Conservation (phyloP, 371 early-diverging fungal species). For the Mortierella polycephala region DNA sequence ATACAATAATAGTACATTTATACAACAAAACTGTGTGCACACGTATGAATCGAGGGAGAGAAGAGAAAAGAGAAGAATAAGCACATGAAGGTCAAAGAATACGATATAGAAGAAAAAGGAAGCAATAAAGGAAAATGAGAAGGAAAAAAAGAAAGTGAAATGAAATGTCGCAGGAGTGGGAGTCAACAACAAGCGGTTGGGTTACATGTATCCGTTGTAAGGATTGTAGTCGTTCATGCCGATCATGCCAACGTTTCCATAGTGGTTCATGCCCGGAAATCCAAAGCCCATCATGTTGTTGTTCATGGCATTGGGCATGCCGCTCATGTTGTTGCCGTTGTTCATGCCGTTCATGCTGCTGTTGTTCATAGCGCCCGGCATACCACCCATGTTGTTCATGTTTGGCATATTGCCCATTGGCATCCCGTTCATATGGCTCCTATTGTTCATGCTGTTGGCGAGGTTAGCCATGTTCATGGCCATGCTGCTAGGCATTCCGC, state of each 20-base stretch:
- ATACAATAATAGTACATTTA: slow-evolving; percentile 33
- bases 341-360: slow-evolving; percentile 25
- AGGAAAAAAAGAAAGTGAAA: not conserved
- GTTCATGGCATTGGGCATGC: slow-evolving; percentile 2
- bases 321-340: slow-evolving; percentile 20
- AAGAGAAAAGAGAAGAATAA: not conserved
- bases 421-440: slow-evolving; percentile 31
- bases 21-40: slow-evolving; percentile 40
- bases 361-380: slow-evolving; percentile 14
- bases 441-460: slow-evolving; percentile 29
- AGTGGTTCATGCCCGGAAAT: slow-evolving; percentile 46
- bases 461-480: slow-evolving; percentile 26
- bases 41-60: slow-evolving; percentile 8
- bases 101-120: slow-evolving; percentile 4
- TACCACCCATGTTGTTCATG: slow-evolving; percentile 20
- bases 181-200: not conserved
- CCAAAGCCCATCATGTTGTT: slow-evolving; percentile 46
- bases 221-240: slow-evolving; percentile 53
- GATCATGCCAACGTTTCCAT: slow-evolving; percentile 44
- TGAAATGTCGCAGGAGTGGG: not conserved
- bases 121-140: not conserved
- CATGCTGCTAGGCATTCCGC: slow-evolving; percentile 30
- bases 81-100: too few species aligned
- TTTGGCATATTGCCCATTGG: slow-evolving; percentile 20
- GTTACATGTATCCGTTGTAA: slow-evolving; percentile 36